Conservation (phyloP, 192 early-diverging fungal genomes). For the Mortierella hygrophila region DNA sequence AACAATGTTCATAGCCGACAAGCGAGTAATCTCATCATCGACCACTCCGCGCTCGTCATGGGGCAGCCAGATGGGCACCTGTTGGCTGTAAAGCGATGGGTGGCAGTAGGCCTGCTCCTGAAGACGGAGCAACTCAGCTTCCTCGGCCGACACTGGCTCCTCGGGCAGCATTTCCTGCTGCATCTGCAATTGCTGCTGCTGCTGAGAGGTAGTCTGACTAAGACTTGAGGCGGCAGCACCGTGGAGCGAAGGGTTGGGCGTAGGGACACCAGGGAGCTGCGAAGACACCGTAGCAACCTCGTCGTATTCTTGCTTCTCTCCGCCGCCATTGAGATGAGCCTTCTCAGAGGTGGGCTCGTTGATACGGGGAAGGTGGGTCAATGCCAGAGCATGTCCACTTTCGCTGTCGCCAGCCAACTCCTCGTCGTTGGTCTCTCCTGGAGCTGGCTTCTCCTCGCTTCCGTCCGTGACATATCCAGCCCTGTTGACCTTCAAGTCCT, state of each 20-base stretch:
- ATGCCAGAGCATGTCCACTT: neutral
- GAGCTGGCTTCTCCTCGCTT: neutral
- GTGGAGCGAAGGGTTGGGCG: constrained; percentile 30
- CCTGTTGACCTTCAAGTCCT: constrained; percentile 32
- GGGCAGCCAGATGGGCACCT: constrained; percentile 46
- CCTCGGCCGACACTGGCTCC: neutral
- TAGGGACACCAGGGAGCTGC: constrained; percentile 37
- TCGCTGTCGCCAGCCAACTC: constrained; percentile 1
- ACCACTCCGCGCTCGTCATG: constrained; percentile 36
- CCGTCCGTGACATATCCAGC: constrained; percentile 21
- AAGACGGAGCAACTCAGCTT: constrained; percentile 16
- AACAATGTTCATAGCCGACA: constrained; percentile 16
- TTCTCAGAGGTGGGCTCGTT: constrained; percentile 6
- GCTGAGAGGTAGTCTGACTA: constrained; percentile 2
- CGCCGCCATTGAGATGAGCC: neutral
- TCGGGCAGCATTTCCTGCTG: neutral
- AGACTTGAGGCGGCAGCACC: constrained; percentile 9
- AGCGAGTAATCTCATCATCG: constrained; percentile 12
- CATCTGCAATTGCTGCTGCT: neutral
- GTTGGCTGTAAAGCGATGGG: constrained; percentile 29
- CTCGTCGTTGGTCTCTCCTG: constrained; percentile 1
- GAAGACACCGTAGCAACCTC: constrained; percentile 35
- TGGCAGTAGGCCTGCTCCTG: constrained; percentile 52
- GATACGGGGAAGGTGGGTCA: neutral
- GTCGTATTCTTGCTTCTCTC: constrained; percentile 43